Base-by-base conservation (phyloP, 345 rosid genomes). In the Pistacia integerrima region DNA sequence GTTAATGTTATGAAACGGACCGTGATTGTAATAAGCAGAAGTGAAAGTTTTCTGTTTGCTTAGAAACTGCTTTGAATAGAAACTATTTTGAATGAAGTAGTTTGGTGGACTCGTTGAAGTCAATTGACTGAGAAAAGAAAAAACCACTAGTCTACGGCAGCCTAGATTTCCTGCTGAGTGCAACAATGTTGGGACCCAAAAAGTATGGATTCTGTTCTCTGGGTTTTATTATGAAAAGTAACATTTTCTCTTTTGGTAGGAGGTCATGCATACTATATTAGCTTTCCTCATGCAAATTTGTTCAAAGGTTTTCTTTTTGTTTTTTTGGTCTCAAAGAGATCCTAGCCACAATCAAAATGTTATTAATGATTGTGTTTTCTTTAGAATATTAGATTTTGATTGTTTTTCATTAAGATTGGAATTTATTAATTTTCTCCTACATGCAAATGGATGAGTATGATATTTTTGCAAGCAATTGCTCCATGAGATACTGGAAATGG, bases 241-340 rank as follows among this genome's bases (percentile, higher is more conserved):
- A 41, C 41, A 11, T 51, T 6, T 33, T 69, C 4, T 30, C 36
- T 55, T 25, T 33, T 59, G 52, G 65, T 36, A 41, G 20, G 73
- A 66, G 60, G 59, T 59, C 41, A 25, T 72, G 57, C 75, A 14
- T 72, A 8, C 56, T 44, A 16, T 72, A 35, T 17, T 72, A 25
- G 75, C 66, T 16, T 41, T 18, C 36, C 25, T 20, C 55, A n/a
- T 25, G 4, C 17, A 1, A n/a, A 44, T 46, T 73, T 44, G 2
- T 63, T 17, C 30, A 2, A 20, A 73, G 18, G 57, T 13, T 18
- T 54, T 54, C 6, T 18, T 54, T 54, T 6, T 54, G 6, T 14
- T 54, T 54, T 54, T 54, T 54, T 3, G 20, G n/a, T 13, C 57
- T 54, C n/a, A 54, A 54, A 54, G 5, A 54, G 20, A 16, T 54